Evolutionary conservation across 2,329 filamentous ascomycete genomes (phyloP).

Genomic region (Penicillium sp.): DNA sequence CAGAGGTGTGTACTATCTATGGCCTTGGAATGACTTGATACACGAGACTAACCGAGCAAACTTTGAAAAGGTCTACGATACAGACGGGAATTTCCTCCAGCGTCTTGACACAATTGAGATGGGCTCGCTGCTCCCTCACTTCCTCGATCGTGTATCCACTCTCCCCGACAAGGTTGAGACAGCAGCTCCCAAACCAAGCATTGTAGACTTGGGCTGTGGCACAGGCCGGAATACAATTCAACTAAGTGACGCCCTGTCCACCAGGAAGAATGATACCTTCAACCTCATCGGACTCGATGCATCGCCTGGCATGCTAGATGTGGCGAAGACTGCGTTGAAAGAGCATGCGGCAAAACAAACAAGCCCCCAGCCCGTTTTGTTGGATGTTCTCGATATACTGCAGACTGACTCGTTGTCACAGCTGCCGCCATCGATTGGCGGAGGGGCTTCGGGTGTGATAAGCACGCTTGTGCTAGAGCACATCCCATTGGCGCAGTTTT

Average conservation of each 20-base stretch:
- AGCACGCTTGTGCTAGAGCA: conserved; percentile 68
- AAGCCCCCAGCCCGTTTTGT: conserved; percentile 11
- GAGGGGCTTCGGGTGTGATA: conserved; percentile 51
- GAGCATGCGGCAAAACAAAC: neutral
- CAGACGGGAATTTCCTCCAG: conserved; percentile 68
- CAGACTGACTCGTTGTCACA: conserved; percentile 12
- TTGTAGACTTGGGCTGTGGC: conserved; percentile 67
- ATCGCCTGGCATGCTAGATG: conserved; percentile 58
- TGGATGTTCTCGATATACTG: conserved; percentile 47
- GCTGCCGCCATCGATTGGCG: conserved; percentile 18
- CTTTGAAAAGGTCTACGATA: conserved; percentile 65
- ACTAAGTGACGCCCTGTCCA: conserved; percentile 35
- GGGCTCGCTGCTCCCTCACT: conserved; percentile 50
- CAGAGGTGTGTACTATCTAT: conserved; percentile 27
- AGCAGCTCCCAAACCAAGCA: conserved; percentile 33
- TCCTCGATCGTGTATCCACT: conserved; percentile 40
- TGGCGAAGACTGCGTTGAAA: conserved; percentile 48
- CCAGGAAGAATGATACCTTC: conserved; percentile 12
- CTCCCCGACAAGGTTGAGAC: conserved; percentile 9
- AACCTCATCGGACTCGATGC: conserved; percentile 59
- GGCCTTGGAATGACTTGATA: too few relatives aligned
- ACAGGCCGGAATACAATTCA: conserved; percentile 65
- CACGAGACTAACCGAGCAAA: neutral
- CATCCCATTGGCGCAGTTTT: conserved; percentile 61
- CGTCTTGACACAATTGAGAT: conserved; percentile 63